Evolutionary conservation across 148 eudicot species (phyloP), one percentile per base, ranked within the genome.

Genomic region (Rhododendron griersonianum): DNA sequence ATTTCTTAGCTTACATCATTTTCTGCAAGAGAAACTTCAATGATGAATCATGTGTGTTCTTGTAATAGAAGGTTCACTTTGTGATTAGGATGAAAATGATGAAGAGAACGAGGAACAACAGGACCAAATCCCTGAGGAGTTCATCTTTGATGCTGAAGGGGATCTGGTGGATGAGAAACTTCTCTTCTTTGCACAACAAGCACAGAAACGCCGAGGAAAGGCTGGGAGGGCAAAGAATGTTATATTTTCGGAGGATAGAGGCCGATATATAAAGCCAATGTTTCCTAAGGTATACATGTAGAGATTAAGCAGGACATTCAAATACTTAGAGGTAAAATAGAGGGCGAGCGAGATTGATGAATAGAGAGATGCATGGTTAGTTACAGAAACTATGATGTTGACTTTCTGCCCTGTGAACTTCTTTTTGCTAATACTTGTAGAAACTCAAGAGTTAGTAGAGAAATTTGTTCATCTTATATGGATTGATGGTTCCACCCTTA

Each of bases 171-270:
- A 97, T 88, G 99, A 95, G 91, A 97, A 97, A 75, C 99, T 97
- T 90, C 98, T 97, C 82, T 97, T 97, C 95, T 97, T 97, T 91
- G 98, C 99, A 87, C 99, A 97, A 84, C 99, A 97, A 92, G 99
- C 99, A 89, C 99, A 97, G 90, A 93, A 95, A 87, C 94, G 93
- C 78, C 87, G 86, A 87, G 99, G 99, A 75, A 97, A 93, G 91
- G 99, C 99, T 90, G 99, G 99, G 79, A 94, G 99, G 84, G 99
- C 99, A 71, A 97, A 97, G 92, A 97, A 97, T 89, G 98, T 97
- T 81, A 97, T 97, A 87, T 97, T 97, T 90, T 97, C 99, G 18
- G 99, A 97, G 86, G 99, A 97, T 87, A 91, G 99, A 90, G 99
- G 99, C 81, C 96, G 99, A 51, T 97, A 97, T 89, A 93, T 97